phyloP scores from a whole-genome alignment of 768 basidiomycete species.

The Leccinum disarticulatum region DNA sequence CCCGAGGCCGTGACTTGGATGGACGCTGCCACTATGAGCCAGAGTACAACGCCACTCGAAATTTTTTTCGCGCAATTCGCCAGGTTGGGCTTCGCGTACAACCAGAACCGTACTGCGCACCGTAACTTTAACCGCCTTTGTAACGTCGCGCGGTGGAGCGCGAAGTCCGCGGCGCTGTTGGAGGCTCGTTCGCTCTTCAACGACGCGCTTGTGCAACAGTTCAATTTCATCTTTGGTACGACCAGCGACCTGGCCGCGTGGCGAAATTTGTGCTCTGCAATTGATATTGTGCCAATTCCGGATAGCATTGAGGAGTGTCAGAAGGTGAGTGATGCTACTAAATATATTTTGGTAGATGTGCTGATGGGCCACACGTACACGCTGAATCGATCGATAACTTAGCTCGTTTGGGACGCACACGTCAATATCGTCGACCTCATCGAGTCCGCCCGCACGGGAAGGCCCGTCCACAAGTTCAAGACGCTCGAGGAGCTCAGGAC shows the following conservation, averaged over 20 bases:
- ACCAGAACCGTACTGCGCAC: slow-evolving; percentile 11
- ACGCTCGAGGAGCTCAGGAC: slow-evolving; percentile 19
- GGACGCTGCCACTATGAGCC: slow-evolving; percentile 2
- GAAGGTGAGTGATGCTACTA: slow-evolving; percentile 10
- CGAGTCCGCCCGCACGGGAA: slow-evolving; percentile 11
- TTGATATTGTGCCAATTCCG: slow-evolving; percentile 18
- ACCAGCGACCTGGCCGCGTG: slow-evolving; percentile 20
- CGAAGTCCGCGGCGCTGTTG: neutral
- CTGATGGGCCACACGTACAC: neutral
- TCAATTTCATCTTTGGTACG: slow-evolving; percentile 25
- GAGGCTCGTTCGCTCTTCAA: slow-evolving; percentile 7
- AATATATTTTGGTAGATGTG: neutral
- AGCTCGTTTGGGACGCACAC: slow-evolving; percentile 26
- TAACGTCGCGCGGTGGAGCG: slow-evolving; percentile 1
- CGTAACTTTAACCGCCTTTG: slow-evolving; percentile 22
- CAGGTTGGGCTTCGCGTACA: slow-evolving; percentile 16
- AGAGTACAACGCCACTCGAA: slow-evolving; percentile 21
- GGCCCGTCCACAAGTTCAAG: slow-evolving; percentile 20
- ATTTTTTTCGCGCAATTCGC: slow-evolving; percentile 25
- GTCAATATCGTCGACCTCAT: slow-evolving; percentile 36
- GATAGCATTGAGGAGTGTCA: slow-evolving; percentile 17
- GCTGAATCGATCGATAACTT: neutral
- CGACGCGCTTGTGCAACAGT: slow-evolving; percentile 26
- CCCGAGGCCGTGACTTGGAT: neutral
- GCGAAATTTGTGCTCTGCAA: slow-evolving; percentile 20